phyloP scores from a whole-genome alignment of 2,329 filamentous ascomycete species.

The Alternaria longipes region DNA sequence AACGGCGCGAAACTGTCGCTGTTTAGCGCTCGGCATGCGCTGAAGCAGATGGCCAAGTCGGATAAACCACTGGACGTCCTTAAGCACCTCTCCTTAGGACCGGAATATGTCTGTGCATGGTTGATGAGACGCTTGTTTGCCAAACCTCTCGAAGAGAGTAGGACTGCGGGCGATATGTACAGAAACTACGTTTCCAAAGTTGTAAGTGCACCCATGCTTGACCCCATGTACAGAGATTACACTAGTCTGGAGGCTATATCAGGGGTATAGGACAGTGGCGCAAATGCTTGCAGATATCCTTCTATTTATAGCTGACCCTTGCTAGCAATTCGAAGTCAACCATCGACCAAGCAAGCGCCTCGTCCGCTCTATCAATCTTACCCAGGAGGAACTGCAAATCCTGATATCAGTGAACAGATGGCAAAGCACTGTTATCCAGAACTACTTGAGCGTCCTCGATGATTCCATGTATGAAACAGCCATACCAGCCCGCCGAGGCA shows the following conservation, averaged over 20 bases:
- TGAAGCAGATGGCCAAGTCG: conserved; percentile 40
- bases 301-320: conserved; percentile 11
- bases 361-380: conserved; percentile 44
- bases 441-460: conserved; percentile 38
- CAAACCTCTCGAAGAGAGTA: conserved; percentile 37
- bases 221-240: too few relatives aligned
- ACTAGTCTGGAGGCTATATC: too few relatives aligned
- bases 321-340: conserved; percentile 49
- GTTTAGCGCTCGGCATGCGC: conserved; percentile 26
- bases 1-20: conserved; percentile 25
- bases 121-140: conserved; percentile 43
- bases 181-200: conserved; percentile 43
- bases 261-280: too few relatives aligned
- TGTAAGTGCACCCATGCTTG: conserved; percentile 27
- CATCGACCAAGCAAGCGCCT: conserved; percentile 45
- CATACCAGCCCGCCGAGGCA: conserved; percentile 28
- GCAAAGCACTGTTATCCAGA: conserved; percentile 39
- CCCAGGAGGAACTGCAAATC: conserved; percentile 43
- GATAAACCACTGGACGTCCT: conserved; percentile 14
- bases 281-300: background rate
- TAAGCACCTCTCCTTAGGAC: conserved; percentile 34
- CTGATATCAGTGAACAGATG: conserved; percentile 36
- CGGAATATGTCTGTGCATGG: conserved; percentile 44
- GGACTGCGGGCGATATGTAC: conserved; percentile 44
- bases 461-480: conserved; percentile 33